phyloP scores from a whole-genome alignment of 2,329 filamentous ascomycete genomes.

The Rutstroemia sp. region DNA sequence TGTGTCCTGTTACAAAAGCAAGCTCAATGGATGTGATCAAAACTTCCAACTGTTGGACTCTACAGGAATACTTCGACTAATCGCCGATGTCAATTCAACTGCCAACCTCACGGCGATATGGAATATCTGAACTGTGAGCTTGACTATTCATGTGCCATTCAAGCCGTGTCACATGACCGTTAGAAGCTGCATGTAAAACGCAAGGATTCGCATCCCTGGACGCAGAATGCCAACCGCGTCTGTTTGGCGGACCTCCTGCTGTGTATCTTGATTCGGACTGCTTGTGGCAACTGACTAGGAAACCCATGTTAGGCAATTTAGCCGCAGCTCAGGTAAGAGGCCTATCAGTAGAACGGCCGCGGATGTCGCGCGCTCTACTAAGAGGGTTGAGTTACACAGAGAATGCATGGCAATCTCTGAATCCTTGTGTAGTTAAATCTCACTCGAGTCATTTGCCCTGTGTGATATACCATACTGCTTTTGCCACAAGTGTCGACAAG shows the following conservation, averaged over 20 bases:
- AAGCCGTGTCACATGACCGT: constrained; percentile 13
- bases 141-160: not conserved
- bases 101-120: no score
- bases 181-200: constrained; percentile 8
- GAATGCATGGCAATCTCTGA: not conserved
- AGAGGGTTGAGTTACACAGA: constrained; percentile 4
- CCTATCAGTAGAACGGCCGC: not conserved
- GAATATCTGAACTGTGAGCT: no score
- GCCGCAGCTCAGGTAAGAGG: not conserved
- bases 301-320: not conserved
- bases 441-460: not conserved
- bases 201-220: constrained; percentile 11
- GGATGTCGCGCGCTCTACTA: constrained; percentile 1
- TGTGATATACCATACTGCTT: not conserved
- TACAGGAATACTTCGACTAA: no score
- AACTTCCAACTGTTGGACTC: no score
- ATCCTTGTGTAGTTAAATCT: not conserved
- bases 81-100: no score
- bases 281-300: not conserved
- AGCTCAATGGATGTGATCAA: not conserved
- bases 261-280: not conserved
- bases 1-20: not conserved
- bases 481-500: not conserved
- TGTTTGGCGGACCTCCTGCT: not conserved
- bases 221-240: not conserved